A percentile compares a stretch with the other conserved stretches of the same genome.
Conservation (phyloP, 129 eudicot genomes). For the Centaurea solstitialis region DNA sequence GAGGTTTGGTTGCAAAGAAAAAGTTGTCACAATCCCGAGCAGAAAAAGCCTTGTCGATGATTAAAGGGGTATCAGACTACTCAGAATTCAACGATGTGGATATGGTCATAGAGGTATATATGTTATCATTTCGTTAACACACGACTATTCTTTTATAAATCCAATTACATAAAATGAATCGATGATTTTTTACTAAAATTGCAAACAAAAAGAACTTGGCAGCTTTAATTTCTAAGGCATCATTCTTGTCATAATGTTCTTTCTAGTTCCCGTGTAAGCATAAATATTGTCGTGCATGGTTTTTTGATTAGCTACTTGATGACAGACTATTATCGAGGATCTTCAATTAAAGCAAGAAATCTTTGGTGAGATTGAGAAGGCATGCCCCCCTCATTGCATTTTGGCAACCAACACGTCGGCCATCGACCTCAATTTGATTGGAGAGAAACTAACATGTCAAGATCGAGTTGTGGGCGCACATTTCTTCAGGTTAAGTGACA, state of each 20-base stretch:
- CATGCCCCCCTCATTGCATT: slow-evolving; percentile 84
- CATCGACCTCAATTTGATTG: slow-evolving; percentile 75
- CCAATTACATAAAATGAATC: not conserved
- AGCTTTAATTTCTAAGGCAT: not conserved
- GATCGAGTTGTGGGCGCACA: slow-evolving; percentile 90
- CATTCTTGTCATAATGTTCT: not conserved
- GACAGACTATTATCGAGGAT: slow-evolving; percentile 88
- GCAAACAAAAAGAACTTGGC: not conserved
- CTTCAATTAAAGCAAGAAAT: slow-evolving; percentile 74
- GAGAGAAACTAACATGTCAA: slow-evolving; percentile 65
- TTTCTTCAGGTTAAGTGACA: slow-evolving; percentile 77
- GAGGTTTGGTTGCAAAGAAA: slow-evolving; percentile 62
- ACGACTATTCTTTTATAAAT: not conserved
- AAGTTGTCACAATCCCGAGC: slow-evolving; percentile 66
- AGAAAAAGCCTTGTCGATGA: slow-evolving; percentile 68
- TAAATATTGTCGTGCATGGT: not conserved
- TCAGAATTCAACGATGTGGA: slow-evolving; percentile 84
- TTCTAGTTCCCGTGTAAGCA: not conserved
- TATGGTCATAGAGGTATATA: slow-evolving; percentile 85
- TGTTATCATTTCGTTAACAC: slow-evolving; percentile 3
- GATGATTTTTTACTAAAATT: not conserved
- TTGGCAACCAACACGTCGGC: slow-evolving; percentile 95
- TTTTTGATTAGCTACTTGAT: slow-evolving; percentile 2
- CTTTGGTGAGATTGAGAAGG: slow-evolving; percentile 78
- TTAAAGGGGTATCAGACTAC: slow-evolving; percentile 84